A percentile compares a stretch with the other conserved stretches of the same genome.
Evolutionary conservation across 1,284 basidiomycete species (phyloP).

Genomic region (Rhodotorula mucilaginosa): DNA sequence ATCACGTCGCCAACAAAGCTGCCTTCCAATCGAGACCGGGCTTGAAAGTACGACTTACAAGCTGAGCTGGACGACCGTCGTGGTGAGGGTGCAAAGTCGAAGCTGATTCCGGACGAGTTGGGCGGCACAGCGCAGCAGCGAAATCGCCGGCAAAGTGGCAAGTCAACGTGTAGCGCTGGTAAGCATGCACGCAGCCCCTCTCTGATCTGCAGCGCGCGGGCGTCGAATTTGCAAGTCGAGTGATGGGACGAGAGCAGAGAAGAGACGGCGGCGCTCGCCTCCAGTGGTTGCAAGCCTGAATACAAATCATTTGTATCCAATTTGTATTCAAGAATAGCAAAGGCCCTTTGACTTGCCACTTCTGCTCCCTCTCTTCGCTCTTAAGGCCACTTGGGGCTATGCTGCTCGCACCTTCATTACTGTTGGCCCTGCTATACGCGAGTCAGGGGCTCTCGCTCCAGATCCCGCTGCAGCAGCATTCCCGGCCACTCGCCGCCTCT

Average conservation of each 20-base stretch:
- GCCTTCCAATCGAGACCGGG: too few relatives aligned
- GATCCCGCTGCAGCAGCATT: constrained; percentile 19
- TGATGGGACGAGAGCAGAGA: not conserved
- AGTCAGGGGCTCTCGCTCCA: constrained; percentile 16
- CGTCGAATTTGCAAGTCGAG: not conserved
- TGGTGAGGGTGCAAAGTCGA: too few relatives aligned
- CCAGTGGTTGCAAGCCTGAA: not conserved
- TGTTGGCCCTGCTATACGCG: not conserved
- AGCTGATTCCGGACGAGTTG: not conserved
- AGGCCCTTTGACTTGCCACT: not conserved
- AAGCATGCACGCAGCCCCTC: too few relatives aligned
- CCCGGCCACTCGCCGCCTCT: constrained; percentile 5
- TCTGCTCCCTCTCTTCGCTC: not conserved
- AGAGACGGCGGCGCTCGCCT: too few relatives aligned
- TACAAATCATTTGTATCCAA: not conserved
- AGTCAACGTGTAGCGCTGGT: too few relatives aligned
- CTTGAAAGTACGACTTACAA: too few relatives aligned
- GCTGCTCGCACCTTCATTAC: constrained; percentile 15
- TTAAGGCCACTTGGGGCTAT: not conserved
- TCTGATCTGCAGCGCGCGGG: not conserved
- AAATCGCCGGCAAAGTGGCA: not conserved
- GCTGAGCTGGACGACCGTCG: not conserved
- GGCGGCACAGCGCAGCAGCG: not conserved
- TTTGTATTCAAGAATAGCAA: not conserved
- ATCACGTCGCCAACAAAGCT: not conserved